These are phyloP conservation scores for Wickerhamiella vanderwaltii DNA, from an alignment of 805 yeast species.

Conservation along the genomic window DNA sequence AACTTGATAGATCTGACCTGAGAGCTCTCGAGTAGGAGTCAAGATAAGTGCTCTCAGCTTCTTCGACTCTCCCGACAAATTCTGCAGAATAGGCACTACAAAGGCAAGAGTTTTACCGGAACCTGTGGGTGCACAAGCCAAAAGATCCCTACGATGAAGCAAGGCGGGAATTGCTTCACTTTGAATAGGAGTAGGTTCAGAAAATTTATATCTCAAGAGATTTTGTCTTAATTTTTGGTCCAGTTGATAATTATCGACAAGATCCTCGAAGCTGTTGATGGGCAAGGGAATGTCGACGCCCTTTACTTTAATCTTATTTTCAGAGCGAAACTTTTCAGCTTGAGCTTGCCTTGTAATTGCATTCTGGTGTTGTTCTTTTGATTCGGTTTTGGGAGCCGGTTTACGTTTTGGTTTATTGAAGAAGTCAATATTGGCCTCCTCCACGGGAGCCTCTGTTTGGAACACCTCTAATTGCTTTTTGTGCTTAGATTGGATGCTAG, in stretches of 20 bases:
- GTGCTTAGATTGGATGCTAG: slow-evolving; percentile 49
- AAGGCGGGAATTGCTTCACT: slow-evolving; percentile 76
- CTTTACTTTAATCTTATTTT: slow-evolving; percentile 53
- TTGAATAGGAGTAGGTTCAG: slow-evolving; percentile 87
- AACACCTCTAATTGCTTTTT: slow-evolving; percentile 24
- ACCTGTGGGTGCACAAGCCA: slow-evolving; percentile 97
- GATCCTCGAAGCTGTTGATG: slow-evolving; percentile 76
- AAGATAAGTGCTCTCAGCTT: slow-evolving; percentile 52
- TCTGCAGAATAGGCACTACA: slow-evolving; percentile 67
- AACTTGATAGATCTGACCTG: slow-evolving; percentile 69
- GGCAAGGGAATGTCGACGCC: slow-evolving; percentile 89
- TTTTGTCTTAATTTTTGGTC: slow-evolving; percentile 48
- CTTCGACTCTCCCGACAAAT: slow-evolving; percentile 23
- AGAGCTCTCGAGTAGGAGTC: slow-evolving; percentile 91
- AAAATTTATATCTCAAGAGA: slow-evolving; percentile 55
- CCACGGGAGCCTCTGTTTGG: slow-evolving; percentile 18
- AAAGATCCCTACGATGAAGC: slow-evolving; percentile 56
- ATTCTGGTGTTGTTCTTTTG: slow-evolving; percentile 17
- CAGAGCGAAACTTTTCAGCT: slow-evolving; percentile 48
- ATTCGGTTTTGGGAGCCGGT: slow-evolving; percentile 4
- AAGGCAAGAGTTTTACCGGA: slow-evolving; percentile 95
- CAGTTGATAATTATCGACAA: slow-evolving; percentile 54
- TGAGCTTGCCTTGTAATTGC: slow-evolving; percentile 42
- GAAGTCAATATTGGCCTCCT: slow-evolving; percentile 57
- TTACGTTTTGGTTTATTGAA: slow-evolving; percentile 37